phyloP scores from a whole-genome alignment of 768 basidiomycete species.

The Auriscalpium orientale region DNA sequence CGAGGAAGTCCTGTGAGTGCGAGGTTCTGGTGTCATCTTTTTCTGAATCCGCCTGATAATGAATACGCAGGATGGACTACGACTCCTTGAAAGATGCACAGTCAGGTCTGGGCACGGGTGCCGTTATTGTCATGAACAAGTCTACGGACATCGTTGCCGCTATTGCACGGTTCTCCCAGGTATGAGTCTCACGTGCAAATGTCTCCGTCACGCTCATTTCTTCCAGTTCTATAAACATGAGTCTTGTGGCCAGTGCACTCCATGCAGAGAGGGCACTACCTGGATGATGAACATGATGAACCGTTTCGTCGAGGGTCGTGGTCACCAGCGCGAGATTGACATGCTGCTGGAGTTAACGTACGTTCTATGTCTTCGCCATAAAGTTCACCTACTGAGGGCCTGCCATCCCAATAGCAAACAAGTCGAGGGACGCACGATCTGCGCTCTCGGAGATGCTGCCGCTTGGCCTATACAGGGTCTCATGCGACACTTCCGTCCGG shows the following conservation, averaged over 20 bases:
- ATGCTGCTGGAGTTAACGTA: conserved; percentile 95
- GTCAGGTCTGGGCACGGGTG: conserved; percentile 95
- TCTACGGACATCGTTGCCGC: conserved; percentile 90
- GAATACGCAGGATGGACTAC: conserved; percentile 77
- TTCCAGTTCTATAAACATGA: conserved; percentile 96
- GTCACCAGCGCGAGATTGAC: conserved; percentile 90
- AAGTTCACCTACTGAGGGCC: background rate
- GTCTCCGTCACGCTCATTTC: background rate
- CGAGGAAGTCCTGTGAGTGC: conserved; percentile 77
- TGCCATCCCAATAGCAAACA: conserved; percentile 59
- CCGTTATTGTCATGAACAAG: conserved; percentile 99
- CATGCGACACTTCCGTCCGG: conserved; percentile 95
- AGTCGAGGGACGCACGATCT: conserved; percentile 94
- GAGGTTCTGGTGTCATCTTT: background rate
- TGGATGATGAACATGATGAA: conserved; percentile 99
- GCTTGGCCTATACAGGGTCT: conserved; percentile 99
- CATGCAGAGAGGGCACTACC: conserved; percentile 90
- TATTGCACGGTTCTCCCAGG: conserved; percentile 88
- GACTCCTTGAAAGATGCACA: conserved; percentile 95
- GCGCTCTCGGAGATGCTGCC: conserved; percentile 93
- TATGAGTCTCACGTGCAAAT: conserved; percentile 19
- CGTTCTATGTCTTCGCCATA: conserved; percentile 18
- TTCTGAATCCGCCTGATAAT: background rate
- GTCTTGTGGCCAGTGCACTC: conserved; percentile 95
- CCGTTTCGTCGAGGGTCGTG: conserved; percentile 87